Base-by-base conservation (phyloP, 441 rosid species). In the Hura crepitans region DNA sequence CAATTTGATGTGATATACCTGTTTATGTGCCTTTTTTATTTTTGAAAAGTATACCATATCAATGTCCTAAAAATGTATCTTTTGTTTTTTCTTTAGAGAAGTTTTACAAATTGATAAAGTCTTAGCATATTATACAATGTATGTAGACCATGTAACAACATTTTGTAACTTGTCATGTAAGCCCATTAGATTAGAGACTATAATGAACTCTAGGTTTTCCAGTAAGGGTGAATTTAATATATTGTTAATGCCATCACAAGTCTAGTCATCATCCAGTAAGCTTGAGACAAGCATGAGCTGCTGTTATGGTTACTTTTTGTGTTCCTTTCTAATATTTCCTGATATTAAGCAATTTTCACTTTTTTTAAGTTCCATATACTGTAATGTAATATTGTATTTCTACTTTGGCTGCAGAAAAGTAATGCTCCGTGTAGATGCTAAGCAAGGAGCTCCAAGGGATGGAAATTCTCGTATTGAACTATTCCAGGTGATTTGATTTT, bases 391-490 rank as follows among this genome's bases (percentile, higher is more conserved):
- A 12, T 57, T 14, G 2, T 54, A 17, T 37, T 5, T 50, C 10
- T 46, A 51, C 28, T 68, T 72, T 78, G 70, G 73, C 73, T 86
- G 78, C 96, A 95, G 99, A 81, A 87, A 88, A 79, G 87, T 91
- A 73, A 92, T 92, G 96, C 84, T 95, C 61, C 95, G 86, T 31
- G 97, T 95, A 30, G 94, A 95, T 89, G 92, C 99, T 70, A 95
- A 89, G 80, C 98, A 95, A 78, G 99, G 96, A 75, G 74, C 80
- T 75, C 97, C 98, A 68, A 91, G 79, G 80, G 97, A 95, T 33
- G 98, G 97, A 70, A 85, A 81, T 79, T 92, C 99, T 58, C 80
- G 81, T 68, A 88, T 92, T 79, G 98, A 95, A 77, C 96, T 88
- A 71, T 91, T 95, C 84, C 91, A 89, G 90, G 99, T 83, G 84